Percentiles rank a stretch among this genome's conserved stretches.
phyloP scores from a whole-genome alignment of 495 filamentous ascomycete species.

The Schizothecium vesticola region DNA sequence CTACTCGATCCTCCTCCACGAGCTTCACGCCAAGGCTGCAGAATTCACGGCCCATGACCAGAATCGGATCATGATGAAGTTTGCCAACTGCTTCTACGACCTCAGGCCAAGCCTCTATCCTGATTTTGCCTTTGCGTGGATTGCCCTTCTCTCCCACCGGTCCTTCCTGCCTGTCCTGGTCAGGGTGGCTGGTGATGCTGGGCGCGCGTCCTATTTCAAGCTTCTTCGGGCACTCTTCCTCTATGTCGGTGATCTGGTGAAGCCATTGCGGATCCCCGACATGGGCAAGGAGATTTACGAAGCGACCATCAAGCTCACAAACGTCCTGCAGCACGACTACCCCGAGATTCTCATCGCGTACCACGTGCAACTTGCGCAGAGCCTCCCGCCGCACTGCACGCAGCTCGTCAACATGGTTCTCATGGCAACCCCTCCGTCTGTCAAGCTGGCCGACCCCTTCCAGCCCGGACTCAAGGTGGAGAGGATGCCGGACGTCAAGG shows the following conservation, averaged over 20 bases:
- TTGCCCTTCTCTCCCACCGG: slow-evolving; percentile 74
- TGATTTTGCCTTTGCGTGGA: slow-evolving; percentile 79
- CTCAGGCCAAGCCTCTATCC: slow-evolving; percentile 73
- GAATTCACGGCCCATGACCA: slow-evolving; percentile 48
- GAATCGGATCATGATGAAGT: slow-evolving; percentile 62
- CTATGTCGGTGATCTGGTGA: slow-evolving; percentile 76
- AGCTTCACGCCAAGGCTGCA: slow-evolving; percentile 38
- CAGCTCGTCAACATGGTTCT: slow-evolving; percentile 89
- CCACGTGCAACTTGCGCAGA: slow-evolving; percentile 77
- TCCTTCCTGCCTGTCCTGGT: slow-evolving; percentile 80
- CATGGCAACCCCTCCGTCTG: slow-evolving; percentile 70
- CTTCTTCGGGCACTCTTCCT: slow-evolving; percentile 68
- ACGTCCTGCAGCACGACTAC: slow-evolving; percentile 89
- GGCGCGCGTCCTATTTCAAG: slow-evolving; percentile 70
- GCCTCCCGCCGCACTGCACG: slow-evolving; percentile 76
- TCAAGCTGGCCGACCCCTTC: slow-evolving; percentile 78
- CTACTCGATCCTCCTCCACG: slow-evolving; percentile 77
- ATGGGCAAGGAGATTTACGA: slow-evolving; percentile 79
- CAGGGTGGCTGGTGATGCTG: slow-evolving; percentile 58
- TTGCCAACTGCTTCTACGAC: slow-evolving; percentile 68
- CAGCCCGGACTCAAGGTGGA: slow-evolving; percentile 74
- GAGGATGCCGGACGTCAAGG: slow-evolving; percentile 68
- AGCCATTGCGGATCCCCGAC: slow-evolving; percentile 61
- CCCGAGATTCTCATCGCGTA: slow-evolving; percentile 87
- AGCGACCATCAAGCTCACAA: slow-evolving; percentile 71